Evolutionary conservation across 179 eudicot species (phyloP), one percentile per base, ranked within the genome.

Genomic region (Spergularia azorica): DNA sequence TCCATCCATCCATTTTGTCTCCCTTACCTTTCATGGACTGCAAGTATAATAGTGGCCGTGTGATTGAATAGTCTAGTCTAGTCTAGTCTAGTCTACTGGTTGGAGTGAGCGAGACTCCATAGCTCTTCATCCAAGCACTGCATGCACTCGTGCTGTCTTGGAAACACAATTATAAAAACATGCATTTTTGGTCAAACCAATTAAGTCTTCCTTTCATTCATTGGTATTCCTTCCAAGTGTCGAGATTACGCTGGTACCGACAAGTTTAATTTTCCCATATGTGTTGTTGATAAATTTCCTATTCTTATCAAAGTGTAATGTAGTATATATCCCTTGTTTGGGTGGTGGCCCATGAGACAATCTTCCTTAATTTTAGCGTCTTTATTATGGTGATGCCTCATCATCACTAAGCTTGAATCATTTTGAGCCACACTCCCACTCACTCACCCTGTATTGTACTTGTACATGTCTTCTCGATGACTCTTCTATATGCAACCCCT

Each of bases 111-210:
- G 56, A n/a, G 70, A 52, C 72, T 38, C 65, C 79, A 67, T 75
- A n/a, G 38, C 78, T 6, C 71, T 67, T 6, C 38, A 52, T 21
- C 69, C 70, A 69, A 59, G 67, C 61, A 66, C 21, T 21, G 21
- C 21, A 21, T 11, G 63, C 82, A 74, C 74, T 73, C 82, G 82
- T 79, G 82, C 64, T 46, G 70, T 79, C 82, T 79, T 74, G 82
- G 78, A 46, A 79, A 59, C 70, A 59, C 58, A 67, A 9, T 76
- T 38, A 67, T 56, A 17, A 73, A 76, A 67, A 14, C 57, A 76
- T 76, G 79, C 65, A 76, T 46, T 69, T 46, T 57, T 26, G 67
- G 79, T 77, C 74, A 21, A 77, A 46, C 68, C 36, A 67, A 57
- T 57, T 38, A n/a, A 9, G 16, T 1, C 51, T 41, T 12, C 52